Conservation (phyloP, 352 stramenopile genomes). For the Globisporangium orthogonon region DNA sequence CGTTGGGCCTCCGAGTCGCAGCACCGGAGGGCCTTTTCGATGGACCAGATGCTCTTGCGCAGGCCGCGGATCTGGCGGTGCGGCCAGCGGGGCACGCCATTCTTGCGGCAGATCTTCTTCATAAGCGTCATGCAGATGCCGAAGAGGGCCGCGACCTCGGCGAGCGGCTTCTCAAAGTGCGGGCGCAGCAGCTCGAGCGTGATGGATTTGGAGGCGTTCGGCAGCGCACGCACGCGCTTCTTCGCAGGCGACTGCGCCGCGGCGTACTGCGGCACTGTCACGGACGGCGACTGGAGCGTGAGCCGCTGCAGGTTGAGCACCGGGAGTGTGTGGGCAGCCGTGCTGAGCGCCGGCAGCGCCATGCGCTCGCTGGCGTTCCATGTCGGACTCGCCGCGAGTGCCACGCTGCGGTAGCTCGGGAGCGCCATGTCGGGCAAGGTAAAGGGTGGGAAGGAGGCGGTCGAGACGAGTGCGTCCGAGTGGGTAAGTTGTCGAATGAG, state of each 20-base stretch:
- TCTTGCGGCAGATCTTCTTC: slow-evolving; percentile 84
- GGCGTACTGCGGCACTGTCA: slow-evolving; percentile 7
- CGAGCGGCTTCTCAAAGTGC: slow-evolving; percentile 73
- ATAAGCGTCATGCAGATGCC: slow-evolving; percentile 82
- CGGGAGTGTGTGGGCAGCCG: slow-evolving; percentile 7
- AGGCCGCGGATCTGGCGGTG: slow-evolving; percentile 69
- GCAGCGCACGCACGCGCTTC: slow-evolving; percentile 65
- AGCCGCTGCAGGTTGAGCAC: slow-evolving; percentile 15
- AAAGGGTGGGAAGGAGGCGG: background rate
- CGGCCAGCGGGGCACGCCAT: slow-evolving; percentile 64
- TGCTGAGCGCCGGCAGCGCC: slow-evolving; percentile 44
- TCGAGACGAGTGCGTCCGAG: background rate
- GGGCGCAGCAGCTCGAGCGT: slow-evolving; percentile 62
- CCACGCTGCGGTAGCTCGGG: slow-evolving; percentile 5
- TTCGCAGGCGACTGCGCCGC: slow-evolving; percentile 34
- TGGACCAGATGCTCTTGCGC: slow-evolving; percentile 75
- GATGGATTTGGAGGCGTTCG: slow-evolving; percentile 77
- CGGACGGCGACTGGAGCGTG: slow-evolving; percentile 13
- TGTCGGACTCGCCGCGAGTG: background rate
- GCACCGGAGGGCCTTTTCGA: slow-evolving; percentile 65
- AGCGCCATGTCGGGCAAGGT: slow-evolving; percentile 6
- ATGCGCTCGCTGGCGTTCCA: slow-evolving; percentile 30
- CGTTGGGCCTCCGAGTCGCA: slow-evolving; percentile 57
- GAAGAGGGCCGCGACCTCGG: slow-evolving; percentile 65
- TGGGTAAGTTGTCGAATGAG: slow-evolving; percentile 9